These are phyloP conservation scores for Schwanniomyces pseudopolymorphus DNA, from an alignment of 805 yeast genomes.

Conservation along the genomic window DNA sequence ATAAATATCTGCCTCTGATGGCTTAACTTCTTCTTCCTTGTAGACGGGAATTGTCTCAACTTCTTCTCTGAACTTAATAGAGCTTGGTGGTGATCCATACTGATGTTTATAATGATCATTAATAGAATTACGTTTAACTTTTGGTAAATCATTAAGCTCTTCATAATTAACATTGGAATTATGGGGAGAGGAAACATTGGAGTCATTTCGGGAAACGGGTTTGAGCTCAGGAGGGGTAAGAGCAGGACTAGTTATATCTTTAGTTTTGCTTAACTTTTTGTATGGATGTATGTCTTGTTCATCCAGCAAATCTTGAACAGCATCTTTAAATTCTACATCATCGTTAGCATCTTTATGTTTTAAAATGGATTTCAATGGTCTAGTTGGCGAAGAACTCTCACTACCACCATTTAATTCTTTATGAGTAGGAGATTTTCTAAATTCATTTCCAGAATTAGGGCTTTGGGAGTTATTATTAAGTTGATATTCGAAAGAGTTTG, in stretches of 20 bases:
- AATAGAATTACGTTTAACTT: background rate
- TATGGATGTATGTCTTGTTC: constrained; percentile 17
- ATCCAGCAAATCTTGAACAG: background rate
- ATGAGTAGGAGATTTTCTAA: background rate
- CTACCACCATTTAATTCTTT: background rate
- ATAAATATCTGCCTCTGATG: constrained; percentile 52
- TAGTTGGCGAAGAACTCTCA: constrained; percentile 14
- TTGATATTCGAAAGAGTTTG: background rate
- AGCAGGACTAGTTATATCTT: background rate
- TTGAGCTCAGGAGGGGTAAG: background rate
- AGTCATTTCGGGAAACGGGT: background rate
- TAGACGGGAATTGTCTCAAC: constrained; percentile 38
- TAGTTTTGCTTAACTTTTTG: constrained; percentile 7
- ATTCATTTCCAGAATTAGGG: background rate
- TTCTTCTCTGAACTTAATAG: constrained; percentile 37
- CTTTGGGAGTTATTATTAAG: background rate
- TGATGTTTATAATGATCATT: constrained; percentile 1
- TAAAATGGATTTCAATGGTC: constrained; percentile 36
- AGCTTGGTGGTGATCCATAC: constrained; percentile 23
- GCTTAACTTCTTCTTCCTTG: constrained; percentile 3
- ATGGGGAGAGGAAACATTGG: constrained; percentile 6
- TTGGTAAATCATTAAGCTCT: background rate
- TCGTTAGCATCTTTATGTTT: constrained; percentile 19
- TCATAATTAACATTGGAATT: constrained; percentile 6
- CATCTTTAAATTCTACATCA: constrained; percentile 8